Evolutionary conservation across 306 rosid genomes (phyloP).

Genomic region (cucumber (Cucumis sativus)): DNA sequence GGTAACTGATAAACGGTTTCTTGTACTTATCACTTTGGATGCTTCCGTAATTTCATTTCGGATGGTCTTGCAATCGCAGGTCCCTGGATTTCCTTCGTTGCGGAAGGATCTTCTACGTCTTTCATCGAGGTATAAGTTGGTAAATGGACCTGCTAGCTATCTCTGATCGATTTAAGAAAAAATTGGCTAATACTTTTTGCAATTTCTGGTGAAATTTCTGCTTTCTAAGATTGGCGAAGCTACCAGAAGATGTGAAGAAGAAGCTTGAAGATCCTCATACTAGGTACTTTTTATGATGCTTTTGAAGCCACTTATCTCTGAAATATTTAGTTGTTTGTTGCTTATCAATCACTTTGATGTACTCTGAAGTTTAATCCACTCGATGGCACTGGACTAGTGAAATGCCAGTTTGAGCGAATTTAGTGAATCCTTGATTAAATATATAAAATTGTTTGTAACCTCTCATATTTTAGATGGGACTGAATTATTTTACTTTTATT

Average conservation of each 20-base stretch:
- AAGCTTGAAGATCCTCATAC: constrained; percentile 74
- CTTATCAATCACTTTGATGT: not conserved
- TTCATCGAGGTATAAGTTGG: constrained; percentile 50
- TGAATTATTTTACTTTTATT: not conserved
- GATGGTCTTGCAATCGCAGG: constrained; percentile 14
- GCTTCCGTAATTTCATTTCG: not conserved
- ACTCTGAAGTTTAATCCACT: not conserved
- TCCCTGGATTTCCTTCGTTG: constrained; percentile 56
- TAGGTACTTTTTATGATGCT: constrained; percentile 37
- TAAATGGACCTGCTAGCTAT: not conserved
- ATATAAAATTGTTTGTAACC: not conserved
- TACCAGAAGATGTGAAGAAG: constrained; percentile 63
- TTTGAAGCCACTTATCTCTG: constrained; percentile 1
- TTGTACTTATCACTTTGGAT: not conserved
- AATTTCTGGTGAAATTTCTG: constrained; percentile 7
- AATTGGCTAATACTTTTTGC: not conserved
- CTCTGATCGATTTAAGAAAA: not conserved
- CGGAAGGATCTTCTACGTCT: constrained; percentile 63
- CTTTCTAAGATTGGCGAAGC: constrained; percentile 48
- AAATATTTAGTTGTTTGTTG: constrained; percentile 5
- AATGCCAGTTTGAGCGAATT: not conserved
- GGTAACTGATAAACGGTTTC: not conserved
- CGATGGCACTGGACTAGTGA: not conserved
- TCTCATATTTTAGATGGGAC: not conserved
- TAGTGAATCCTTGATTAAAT: not conserved